Base-by-base conservation (phyloP, 1,139 yeast genomes). In the Kodamaea sp. region DNA sequence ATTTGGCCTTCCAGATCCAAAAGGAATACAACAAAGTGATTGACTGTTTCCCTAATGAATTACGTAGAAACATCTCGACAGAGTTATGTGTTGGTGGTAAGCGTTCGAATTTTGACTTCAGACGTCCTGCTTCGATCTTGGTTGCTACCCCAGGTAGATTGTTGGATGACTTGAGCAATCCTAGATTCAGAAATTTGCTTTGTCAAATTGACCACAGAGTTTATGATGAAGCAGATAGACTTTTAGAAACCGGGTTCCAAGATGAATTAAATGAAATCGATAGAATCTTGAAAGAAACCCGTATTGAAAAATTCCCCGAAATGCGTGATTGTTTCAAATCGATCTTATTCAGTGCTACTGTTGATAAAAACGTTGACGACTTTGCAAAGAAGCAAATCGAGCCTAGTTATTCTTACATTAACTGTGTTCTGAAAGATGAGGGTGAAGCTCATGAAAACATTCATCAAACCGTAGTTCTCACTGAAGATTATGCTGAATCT, bases 61-160 rank as follows among this genome's bases (percentile, higher is more conserved):
- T 42, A 20, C 39, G 38, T n/a, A 45, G 46, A 15, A 43, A 49
- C 31, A 44, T 53, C 22, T 39, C 47, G 32, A 48, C 69, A 22
- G 59, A 50, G 24, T 57, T 63, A 23, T 48, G 66, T 36, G 65
- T 71, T 40, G 77, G 78, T 30, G 76, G 79, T 9, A 62, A 60
- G 36, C 53, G 53, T 44, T 53, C 60, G 15, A 44, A 49, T 4
- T 43, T 56, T 31, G 47, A 51, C 31, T 28, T 48, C 22, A 49
- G 50, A 38, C 41, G 40, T 24, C 61, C 61, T 2, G 67, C 73
- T 7, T 53, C 65, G 29, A 79, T 90, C 48, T 76, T 88, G 32
- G 84, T 89, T 44, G 95, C 89, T 10, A 89, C 97, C 4, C 97
- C 97, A 1, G 97, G 97, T 47, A 77, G 97, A 65, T 71, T 89